phyloP scores from a whole-genome alignment of 2,329 filamentous ascomycete species.

The Ilyonectria destructans region DNA sequence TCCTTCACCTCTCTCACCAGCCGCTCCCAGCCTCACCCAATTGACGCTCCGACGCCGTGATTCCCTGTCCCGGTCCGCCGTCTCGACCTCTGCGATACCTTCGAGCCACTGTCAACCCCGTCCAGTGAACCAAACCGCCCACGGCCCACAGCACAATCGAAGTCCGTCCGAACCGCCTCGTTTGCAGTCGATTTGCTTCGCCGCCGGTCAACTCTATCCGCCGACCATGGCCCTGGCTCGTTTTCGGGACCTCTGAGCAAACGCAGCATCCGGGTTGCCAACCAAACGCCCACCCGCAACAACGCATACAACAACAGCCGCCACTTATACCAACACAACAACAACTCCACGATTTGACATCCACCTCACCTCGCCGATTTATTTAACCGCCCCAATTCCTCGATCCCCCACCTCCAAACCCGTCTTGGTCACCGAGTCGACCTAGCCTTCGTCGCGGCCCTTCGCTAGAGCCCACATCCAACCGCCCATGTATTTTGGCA shows the following conservation, averaged over 20 bases:
- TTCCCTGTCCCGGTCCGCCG: constrained; percentile 15
- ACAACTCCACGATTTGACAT: not conserved
- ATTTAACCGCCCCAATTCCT: constrained; percentile 5
- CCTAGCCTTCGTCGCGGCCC: constrained; percentile 3
- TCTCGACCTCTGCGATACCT: constrained; percentile 27
- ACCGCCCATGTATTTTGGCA: constrained; percentile 51
- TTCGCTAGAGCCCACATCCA: not conserved
- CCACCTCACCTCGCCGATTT: constrained; percentile 11
- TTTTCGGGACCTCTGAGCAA: constrained; percentile 40
- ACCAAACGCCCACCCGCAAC: constrained; percentile 22
- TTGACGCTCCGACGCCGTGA: constrained; percentile 27
- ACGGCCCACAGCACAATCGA: constrained; percentile 24
- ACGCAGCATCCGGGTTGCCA: constrained; percentile 35
- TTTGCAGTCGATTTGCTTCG: constrained; percentile 33
- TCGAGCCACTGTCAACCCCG: constrained; percentile 25
- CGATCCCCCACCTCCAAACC: not conserved
- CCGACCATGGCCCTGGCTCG: constrained; percentile 48
- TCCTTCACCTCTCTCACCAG: constrained; percentile 19
- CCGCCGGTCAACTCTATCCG: constrained; percentile 33
- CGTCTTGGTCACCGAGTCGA: constrained; percentile 8
- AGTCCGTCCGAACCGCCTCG: constrained; percentile 28
- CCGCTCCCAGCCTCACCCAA: constrained; percentile 22
- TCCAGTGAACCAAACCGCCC: not conserved
- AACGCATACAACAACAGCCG: constrained; percentile 25
- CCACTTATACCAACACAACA: constrained; percentile 31